Conservation (phyloP, 805 yeast species). For the Ogataea philodendri region DNA sequence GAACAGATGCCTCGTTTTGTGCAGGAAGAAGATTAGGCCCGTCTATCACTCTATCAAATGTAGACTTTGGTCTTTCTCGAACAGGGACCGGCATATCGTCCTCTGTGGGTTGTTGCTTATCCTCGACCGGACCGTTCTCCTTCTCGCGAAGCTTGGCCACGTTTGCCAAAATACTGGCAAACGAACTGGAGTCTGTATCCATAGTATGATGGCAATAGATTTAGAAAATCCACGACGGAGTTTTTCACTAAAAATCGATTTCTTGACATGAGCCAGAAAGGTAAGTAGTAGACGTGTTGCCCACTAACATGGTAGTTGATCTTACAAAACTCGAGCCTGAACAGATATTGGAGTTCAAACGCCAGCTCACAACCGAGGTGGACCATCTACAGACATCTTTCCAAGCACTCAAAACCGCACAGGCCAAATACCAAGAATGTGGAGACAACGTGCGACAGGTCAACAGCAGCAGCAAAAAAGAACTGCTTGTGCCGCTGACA, state of each 20-base stretch:
- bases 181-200: conserved; percentile 49
- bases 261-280: conserved; percentile 16
- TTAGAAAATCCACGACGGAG: conserved; percentile 7
- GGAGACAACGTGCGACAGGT: conserved; percentile 62
- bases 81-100: background rate
- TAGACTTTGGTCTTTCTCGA: conserved; percentile 2
- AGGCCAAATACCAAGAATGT: conserved; percentile 78
- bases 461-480: conserved; percentile 38
- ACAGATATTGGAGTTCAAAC: conserved; percentile 80
- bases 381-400: conserved; percentile 83
- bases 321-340: conserved; percentile 72
- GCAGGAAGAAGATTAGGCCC: background rate
- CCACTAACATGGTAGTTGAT: conserved; percentile 43
- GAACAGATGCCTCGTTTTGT: background rate
- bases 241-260: background rate
- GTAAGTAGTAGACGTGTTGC: no score
- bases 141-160: conserved; percentile 57
- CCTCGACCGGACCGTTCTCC: conserved; percentile 4
- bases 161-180: conserved; percentile 70
- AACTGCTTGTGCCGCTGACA: conserved; percentile 81
- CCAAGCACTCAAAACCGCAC: conserved; percentile 80
- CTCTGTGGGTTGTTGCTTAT: background rate
- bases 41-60: conserved; percentile 10
- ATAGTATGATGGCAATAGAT: background rate
- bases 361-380: conserved; percentile 78